These are phyloP conservation scores for Chlorella sp. DNA, from an alignment of 139 green algal genomes.

Conservation along the genomic window DNA sequence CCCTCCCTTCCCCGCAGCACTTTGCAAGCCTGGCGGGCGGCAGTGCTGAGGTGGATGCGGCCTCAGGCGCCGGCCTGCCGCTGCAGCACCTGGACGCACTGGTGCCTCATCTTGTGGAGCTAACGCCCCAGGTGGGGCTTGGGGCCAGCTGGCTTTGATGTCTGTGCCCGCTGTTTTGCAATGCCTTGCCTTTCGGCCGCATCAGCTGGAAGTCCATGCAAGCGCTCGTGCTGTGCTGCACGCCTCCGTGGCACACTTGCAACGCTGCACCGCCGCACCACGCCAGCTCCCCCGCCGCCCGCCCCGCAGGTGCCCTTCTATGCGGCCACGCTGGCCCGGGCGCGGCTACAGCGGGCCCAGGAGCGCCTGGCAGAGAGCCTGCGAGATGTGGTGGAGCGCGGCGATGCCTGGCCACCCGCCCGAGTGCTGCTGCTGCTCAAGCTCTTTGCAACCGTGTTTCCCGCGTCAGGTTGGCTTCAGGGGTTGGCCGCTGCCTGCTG, in stretches of 20 bases:
- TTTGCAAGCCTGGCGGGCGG: conserved; percentile 81
- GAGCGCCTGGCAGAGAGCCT: conserved; percentile 54
- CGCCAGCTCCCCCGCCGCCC: not conserved
- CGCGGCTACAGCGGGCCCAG: conserved; percentile 69
- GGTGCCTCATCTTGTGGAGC: conserved; percentile 62
- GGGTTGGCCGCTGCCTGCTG: too few species aligned
- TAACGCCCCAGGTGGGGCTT: conserved; percentile 58
- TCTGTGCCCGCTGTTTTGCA: too few species aligned
- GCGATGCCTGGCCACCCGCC: conserved; percentile 47
- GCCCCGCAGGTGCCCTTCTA: conserved; percentile 86
- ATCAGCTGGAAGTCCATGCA: too few species aligned
- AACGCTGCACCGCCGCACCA: too few species aligned
- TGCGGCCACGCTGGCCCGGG: conserved; percentile 83
- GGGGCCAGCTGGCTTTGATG: too few species aligned
- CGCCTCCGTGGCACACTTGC: too few species aligned
- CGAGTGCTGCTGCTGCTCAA: conserved; percentile 84
- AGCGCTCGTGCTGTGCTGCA: too few species aligned
- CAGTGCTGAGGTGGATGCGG: too few species aligned
- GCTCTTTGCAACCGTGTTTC: conserved; percentile 90
- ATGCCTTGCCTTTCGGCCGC: too few species aligned
- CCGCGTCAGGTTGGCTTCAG: conserved; percentile 50
- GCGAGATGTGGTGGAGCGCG: conserved; percentile 17
- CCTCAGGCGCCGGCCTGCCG: conserved; percentile 24
- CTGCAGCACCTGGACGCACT: conserved; percentile 80
- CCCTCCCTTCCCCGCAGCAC: conserved; percentile 63